These are phyloP conservation scores for Amyloporia xantha DNA, from an alignment of 768 basidiomycete species.

Conservation along the genomic window DNA sequence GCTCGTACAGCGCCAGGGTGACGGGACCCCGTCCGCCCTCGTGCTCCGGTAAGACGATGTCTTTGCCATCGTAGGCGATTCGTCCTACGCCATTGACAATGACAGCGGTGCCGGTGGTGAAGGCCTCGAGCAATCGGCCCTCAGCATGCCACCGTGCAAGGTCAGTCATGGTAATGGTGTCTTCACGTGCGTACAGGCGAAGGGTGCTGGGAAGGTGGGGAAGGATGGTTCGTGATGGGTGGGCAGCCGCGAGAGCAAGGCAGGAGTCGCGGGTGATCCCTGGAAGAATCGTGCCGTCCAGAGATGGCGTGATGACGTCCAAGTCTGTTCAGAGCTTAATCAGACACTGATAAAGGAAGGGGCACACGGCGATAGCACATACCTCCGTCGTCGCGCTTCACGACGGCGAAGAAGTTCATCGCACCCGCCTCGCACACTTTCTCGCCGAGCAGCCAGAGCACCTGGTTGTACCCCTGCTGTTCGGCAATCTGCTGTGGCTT, in stretches of 20 bases:
- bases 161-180: slow-evolving; percentile 38
- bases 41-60: slow-evolving; percentile 57
- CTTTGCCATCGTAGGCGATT: slow-evolving; percentile 67
- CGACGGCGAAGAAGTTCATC: slow-evolving; percentile 52
- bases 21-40: slow-evolving; percentile 44
- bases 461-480: slow-evolving; percentile 45
- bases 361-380: no score
- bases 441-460: slow-evolving; percentile 47
- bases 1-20: slow-evolving; percentile 61
- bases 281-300: slow-evolving; percentile 89
- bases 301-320: slow-evolving; percentile 82
- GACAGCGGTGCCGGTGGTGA: slow-evolving; percentile 81
- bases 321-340: slow-evolving; percentile 35
- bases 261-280: slow-evolving; percentile 89
- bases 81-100: slow-evolving; percentile 66
- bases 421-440: slow-evolving; percentile 37
- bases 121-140: slow-evolving; percentile 73
- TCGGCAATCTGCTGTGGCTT: slow-evolving; percentile 44
- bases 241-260: slow-evolving; percentile 61
- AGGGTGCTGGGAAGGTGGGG: slow-evolving; percentile 38
- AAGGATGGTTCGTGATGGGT: slow-evolving; percentile 31
- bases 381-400: slow-evolving; percentile 39
- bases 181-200: slow-evolving; percentile 35
- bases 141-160: slow-evolving; percentile 37
- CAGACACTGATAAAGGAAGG: background rate